These are phyloP conservation scores for Metschnikowia anglica DNA, from an alignment of 805 yeast genomes.

Conservation along the genomic window DNA sequence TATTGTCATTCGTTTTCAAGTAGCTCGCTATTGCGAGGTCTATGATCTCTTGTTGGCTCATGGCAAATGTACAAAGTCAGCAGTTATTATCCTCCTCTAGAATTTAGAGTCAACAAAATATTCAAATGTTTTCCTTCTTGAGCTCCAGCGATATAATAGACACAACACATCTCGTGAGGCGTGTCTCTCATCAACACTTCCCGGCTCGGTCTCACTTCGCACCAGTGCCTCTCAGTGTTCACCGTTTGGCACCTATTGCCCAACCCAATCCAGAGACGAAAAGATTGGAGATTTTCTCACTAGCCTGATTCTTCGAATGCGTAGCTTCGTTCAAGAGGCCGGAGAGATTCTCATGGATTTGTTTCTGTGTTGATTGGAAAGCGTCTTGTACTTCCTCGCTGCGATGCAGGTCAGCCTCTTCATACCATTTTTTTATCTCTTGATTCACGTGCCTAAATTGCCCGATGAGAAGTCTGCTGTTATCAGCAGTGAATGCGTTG, in stretches of 20 bases:
- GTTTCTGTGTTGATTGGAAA: constrained; percentile 18
- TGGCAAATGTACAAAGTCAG: constrained; percentile 1
- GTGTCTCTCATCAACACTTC: not conserved
- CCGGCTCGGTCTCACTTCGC: constrained; percentile 3
- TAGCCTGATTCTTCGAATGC: constrained; percentile 31
- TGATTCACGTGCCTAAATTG: constrained; percentile 60
- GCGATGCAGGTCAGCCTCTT: constrained; percentile 16
- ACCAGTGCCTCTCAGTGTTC: constrained; percentile 8
- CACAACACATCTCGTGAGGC: not conserved
- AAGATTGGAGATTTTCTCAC: constrained; percentile 49
- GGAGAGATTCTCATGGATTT: constrained; percentile 23
- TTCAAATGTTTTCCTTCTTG: not conserved
- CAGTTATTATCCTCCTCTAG: too few species aligned
- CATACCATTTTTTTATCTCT: constrained; percentile 28
- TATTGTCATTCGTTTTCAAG: constrained; percentile 34
- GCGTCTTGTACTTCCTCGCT: constrained; percentile 14
- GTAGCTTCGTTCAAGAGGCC: constrained; percentile 33
- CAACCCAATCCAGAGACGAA: constrained; percentile 59
- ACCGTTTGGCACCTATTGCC: constrained; percentile 56
- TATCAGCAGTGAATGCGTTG: constrained; percentile 49
- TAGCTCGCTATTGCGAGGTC: constrained; percentile 31
- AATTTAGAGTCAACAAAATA: too few species aligned
- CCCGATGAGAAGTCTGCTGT: constrained; percentile 53
- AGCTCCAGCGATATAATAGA: not conserved
- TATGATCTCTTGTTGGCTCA: constrained; percentile 34